Percentiles rank a stretch among this genome's conserved stretches.
Conservation (phyloP, 306 rosid species). For the Castanea crenata region DNA sequence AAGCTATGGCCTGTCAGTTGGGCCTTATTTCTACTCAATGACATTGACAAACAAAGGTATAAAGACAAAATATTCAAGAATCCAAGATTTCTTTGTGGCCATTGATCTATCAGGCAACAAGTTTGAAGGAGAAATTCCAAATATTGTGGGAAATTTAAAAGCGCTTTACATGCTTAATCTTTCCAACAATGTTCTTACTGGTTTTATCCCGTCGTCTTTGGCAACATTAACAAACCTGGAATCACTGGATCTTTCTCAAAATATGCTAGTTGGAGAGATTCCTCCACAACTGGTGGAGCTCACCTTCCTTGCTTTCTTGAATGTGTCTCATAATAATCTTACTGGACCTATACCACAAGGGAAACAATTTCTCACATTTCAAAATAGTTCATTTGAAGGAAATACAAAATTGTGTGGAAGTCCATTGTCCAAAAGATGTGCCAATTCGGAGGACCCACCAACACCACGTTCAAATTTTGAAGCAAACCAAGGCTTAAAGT, state of each 20-base stretch:
- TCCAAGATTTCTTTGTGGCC: not conserved
- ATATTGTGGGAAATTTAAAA: no score
- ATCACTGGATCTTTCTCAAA: no score
- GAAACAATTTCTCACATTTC: not conserved
- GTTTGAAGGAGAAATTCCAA: no score
- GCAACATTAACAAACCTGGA: no score
- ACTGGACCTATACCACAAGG: not conserved
- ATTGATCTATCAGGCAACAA: not conserved
- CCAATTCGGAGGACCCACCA: not conserved
- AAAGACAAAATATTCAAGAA: no score
- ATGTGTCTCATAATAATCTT: not conserved
- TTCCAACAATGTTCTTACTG: no score
- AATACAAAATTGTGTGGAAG: not conserved
- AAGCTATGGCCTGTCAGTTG: accelerated
- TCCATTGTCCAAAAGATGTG: not conserved
- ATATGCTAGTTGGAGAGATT: not conserved
- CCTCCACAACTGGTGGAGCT: not conserved
- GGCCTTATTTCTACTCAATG: accelerated
- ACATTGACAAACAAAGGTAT: not conserved
- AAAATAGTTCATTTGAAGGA: not conserved
- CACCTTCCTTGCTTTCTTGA: not conserved
- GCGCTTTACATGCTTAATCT: no score
- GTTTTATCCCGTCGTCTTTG: no score
- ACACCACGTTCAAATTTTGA: no score
- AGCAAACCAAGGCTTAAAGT: no score